phyloP scores from a whole-genome alignment of 352 stramenopile species.

The Pythium aristosporum region DNA sequence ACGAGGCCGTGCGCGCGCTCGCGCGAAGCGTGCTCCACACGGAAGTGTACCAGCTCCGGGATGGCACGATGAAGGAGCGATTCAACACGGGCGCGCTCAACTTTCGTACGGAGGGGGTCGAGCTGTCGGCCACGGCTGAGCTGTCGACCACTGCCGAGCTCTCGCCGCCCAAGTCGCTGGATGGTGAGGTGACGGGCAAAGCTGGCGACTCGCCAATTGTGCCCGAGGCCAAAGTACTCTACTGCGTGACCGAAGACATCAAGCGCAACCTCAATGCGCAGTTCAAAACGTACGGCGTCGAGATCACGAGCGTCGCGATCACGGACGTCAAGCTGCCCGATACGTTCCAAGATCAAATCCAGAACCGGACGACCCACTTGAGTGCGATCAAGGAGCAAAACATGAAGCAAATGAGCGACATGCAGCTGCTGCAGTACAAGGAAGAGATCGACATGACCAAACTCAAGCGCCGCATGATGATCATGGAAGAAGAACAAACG shows the following conservation, averaged over 20 bases:
- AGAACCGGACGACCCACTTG: conserved; percentile 60
- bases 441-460: conserved; percentile 57
- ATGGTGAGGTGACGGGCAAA: conserved; percentile 14
- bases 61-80: conserved; percentile 65
- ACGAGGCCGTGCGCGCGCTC: conserved; percentile 77
- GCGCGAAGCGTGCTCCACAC: conserved; percentile 87
- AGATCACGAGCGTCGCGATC: conserved; percentile 69
- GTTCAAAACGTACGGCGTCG: conserved; percentile 72
- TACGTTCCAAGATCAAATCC: conserved; percentile 65
- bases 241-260: conserved; percentile 65
- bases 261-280: conserved; percentile 65
- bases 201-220: conserved; percentile 7
- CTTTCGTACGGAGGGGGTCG: conserved; percentile 17
- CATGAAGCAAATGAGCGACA: conserved; percentile 80
- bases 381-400: conserved; percentile 72
- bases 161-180: conserved; percentile 26
- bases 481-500: conserved; percentile 65
- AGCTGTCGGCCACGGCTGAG: conserved; percentile 22
- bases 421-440: conserved; percentile 69
- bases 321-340: conserved; percentile 63
- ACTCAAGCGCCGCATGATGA: conserved; percentile 46
- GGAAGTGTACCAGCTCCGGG: conserved; percentile 81
- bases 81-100: conserved; percentile 59
- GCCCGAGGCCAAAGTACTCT: conserved; percentile 29
- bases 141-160: conserved; percentile 25